Evolutionary conservation across 345 rosid species (phyloP).

Genomic region (Geranium brycei): DNA sequence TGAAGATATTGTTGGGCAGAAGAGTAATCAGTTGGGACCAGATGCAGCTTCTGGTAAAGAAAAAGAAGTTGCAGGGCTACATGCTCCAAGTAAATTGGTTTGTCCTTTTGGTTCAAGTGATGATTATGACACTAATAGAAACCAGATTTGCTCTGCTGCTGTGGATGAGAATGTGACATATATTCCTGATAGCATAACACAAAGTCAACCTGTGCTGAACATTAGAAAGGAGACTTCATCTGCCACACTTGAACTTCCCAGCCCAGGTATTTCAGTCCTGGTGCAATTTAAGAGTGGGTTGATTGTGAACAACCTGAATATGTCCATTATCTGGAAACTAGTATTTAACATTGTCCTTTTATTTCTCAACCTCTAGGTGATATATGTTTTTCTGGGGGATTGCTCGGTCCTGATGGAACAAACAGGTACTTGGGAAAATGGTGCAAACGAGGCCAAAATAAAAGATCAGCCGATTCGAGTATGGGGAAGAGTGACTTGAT

Average conservation of each 20-base stretch:
- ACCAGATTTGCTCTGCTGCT: constrained; percentile 12
- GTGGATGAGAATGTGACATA: constrained; percentile 20
- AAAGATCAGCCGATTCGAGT: constrained; percentile 17
- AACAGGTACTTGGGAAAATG: constrained; percentile 64
- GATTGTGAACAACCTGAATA: neutral
- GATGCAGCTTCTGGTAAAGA: constrained; percentile 7
- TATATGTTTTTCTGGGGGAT: constrained; percentile 51
- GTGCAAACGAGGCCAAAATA: constrained; percentile 61
- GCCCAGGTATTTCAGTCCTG: constrained; percentile 34
- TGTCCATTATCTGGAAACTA: neutral
- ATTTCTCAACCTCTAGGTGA: constrained; percentile 27
- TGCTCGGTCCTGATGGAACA: constrained; percentile 66
- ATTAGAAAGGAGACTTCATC: constrained; percentile 34
- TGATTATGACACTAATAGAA: constrained; percentile 9
- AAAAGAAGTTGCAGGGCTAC: constrained; percentile 7
- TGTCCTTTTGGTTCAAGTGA: constrained; percentile 12
- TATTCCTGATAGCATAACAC: constrained; percentile 12
- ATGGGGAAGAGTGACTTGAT: constrained; percentile 44
- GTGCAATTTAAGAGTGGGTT: constrained; percentile 8
- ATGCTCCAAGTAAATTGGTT: neutral
- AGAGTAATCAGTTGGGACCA: constrained; percentile 9
- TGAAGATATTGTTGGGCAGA: constrained; percentile 7
- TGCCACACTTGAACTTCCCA: constrained; percentile 16
- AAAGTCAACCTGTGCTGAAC: constrained; percentile 28
- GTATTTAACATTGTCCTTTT: neutral